phyloP scores from a whole-genome alignment of 495 filamentous ascomycete genomes.

The Cercophora newfieldiana region DNA sequence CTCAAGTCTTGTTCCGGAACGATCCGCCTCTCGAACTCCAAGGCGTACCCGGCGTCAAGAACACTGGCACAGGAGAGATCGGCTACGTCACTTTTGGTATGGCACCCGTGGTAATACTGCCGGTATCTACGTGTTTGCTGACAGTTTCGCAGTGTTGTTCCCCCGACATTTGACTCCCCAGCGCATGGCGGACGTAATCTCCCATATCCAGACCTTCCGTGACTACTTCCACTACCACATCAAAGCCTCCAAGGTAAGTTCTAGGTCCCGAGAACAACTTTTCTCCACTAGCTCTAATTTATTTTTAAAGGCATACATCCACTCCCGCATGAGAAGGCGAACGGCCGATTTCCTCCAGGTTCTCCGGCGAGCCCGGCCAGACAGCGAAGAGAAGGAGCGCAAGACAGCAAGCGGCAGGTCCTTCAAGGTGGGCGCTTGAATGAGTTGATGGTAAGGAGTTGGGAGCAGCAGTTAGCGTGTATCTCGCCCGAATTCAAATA shows the following conservation, averaged over 20 bases:
- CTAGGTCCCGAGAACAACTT: not conserved
- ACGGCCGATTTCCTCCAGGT: constrained; percentile 99
- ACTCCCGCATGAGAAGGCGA: constrained; percentile 93
- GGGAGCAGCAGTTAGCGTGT: not conserved
- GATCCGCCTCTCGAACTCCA: constrained; percentile 92
- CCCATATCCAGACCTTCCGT: constrained; percentile 98
- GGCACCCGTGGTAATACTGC: constrained; percentile 11
- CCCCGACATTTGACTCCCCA: constrained; percentile 89
- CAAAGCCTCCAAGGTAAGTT: constrained; percentile 74
- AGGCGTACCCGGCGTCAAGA: constrained; percentile 76
- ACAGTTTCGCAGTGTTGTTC: constrained; percentile 76
- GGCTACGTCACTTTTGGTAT: constrained; percentile 98
- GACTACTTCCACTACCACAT: constrained; percentile 99
- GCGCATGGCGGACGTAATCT: constrained; percentile 90
- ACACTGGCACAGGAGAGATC: constrained; percentile 72
- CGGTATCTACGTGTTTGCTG: not conserved
- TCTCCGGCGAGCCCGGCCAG: constrained; percentile 84
- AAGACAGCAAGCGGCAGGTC: constrained; percentile 97
- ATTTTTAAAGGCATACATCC: constrained; percentile 88
- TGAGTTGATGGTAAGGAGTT: not conserved
- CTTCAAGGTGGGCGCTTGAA: constrained; percentile 60
- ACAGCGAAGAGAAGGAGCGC: constrained; percentile 94
- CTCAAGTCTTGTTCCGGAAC: constrained; percentile 95
- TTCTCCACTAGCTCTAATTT: constrained; percentile 1
- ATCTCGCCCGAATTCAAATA: not conserved